A percentile compares a stretch with the other conserved stretches of the same genome.
Evolutionary conservation across 2,329 filamentous ascomycete species (phyloP).

Genomic region (Pyrenophora seminiperda): DNA sequence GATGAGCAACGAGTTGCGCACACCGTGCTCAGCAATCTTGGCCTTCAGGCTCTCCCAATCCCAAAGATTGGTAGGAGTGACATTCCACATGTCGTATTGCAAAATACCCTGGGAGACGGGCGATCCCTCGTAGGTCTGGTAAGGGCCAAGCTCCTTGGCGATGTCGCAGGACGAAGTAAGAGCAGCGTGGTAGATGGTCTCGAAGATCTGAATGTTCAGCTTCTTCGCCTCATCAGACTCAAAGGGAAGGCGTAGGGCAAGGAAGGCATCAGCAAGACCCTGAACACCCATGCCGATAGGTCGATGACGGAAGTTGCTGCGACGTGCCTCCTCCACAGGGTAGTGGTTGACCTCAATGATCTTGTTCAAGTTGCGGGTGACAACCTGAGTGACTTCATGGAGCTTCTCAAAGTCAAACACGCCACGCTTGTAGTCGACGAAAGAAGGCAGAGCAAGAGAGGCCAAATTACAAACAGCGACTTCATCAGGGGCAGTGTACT

Average conservation of each 20-base stretch:
- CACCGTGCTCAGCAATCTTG: slow-evolving; percentile 88
- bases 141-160: slow-evolving; percentile 81
- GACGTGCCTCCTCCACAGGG: slow-evolving; percentile 89
- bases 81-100: slow-evolving; percentile 98
- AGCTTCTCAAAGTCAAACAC: slow-evolving; percentile 96
- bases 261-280: slow-evolving; percentile 96
- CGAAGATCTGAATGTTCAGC: slow-evolving; percentile 98
- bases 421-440: slow-evolving; percentile 82
- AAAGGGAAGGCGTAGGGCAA: slow-evolving; percentile 94
- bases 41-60: slow-evolving; percentile 90
- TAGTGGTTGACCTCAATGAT: slow-evolving; percentile 99
- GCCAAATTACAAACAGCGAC: slow-evolving; percentile 98
- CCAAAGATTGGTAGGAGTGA: slow-evolving; percentile 92
- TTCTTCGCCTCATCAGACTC: slow-evolving; percentile 92
- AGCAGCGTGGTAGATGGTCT: slow-evolving; percentile 98
- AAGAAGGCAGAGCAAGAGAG: slow-evolving; percentile 88
- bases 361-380: slow-evolving; percentile 95
- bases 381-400: slow-evolving; percentile 89
- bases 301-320: slow-evolving; percentile 96
- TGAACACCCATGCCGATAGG: slow-evolving; percentile 97
- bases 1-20: slow-evolving; percentile 93
- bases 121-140: slow-evolving; percentile 89
- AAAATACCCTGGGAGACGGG: slow-evolving; percentile 94
- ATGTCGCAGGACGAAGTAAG: slow-evolving; percentile 87
- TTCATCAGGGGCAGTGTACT: slow-evolving; percentile 96